phyloP scores from a whole-genome alignment of 2,329 filamentous ascomycete species.

The Exutisphaerella laricina region DNA sequence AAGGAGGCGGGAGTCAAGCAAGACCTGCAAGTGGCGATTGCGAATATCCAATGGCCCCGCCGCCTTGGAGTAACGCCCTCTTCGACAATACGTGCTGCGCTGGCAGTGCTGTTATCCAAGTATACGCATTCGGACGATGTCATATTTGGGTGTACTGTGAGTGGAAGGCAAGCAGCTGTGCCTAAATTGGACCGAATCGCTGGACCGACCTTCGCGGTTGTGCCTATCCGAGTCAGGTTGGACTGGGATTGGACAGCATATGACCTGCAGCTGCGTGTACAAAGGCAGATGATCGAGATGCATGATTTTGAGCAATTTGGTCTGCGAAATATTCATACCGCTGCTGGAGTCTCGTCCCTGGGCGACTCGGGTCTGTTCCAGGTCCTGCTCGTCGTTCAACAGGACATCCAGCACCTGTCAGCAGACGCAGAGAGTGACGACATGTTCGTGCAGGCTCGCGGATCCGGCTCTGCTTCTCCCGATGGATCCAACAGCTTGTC shows the following conservation, averaged over 20 bases:
- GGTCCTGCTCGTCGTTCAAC: slow-evolving; percentile 9
- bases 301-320: slow-evolving; percentile 10
- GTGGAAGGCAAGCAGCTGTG: slow-evolving; percentile 2
- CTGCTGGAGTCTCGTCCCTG: neutral
- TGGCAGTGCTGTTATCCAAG: neutral
- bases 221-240: neutral
- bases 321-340: slow-evolving; percentile 7
- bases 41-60: neutral
- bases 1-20: neutral
- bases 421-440: neutral
- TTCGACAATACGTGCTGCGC: neutral
- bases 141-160: slow-evolving; percentile 2
- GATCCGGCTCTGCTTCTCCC: neutral
- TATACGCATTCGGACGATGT: slow-evolving; percentile 1
- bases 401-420: neutral
- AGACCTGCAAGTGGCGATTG: neutral
- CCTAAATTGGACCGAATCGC: neutral
- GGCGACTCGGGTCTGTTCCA: slow-evolving; percentile 5
- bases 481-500: neutral
- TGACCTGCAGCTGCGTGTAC: neutral
- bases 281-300: slow-evolving; percentile 6
- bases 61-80: neutral
- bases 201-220: neutral
- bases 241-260: neutral
- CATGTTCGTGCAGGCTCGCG: neutral